Conservation (phyloP, 1,284 basidiomycete genomes). For the Mycosarcoma maydis region DNA sequence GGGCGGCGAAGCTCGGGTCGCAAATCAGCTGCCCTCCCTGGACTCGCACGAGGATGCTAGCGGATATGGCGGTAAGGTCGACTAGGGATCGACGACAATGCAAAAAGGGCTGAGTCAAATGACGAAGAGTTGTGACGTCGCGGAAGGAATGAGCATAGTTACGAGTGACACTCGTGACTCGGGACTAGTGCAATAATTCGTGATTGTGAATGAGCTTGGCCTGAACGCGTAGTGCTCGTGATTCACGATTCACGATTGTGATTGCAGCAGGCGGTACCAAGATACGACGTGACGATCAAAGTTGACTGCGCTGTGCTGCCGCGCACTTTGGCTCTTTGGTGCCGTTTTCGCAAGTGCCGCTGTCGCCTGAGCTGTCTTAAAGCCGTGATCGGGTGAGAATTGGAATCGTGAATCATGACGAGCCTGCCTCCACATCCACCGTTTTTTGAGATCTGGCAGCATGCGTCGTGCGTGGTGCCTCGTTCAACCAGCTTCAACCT, state of each 20-base stretch:
- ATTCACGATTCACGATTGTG: too few relatives aligned
- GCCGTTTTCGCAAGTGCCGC: constrained; percentile 5
- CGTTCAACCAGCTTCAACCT: too few relatives aligned
- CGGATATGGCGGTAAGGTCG: background rate
- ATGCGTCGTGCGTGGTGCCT: too few relatives aligned
- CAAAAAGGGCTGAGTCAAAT: constrained; percentile 11
- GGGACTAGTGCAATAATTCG: too few relatives aligned
- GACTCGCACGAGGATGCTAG: background rate
- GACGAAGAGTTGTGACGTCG: constrained; percentile 4
- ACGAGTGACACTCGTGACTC: background rate
- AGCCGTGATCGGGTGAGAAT: constrained; percentile 11
- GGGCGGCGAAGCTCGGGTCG: too few relatives aligned
- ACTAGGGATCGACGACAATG: background rate
- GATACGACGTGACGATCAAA: background rate
- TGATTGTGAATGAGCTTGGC: constrained; percentile 20
- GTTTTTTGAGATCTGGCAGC: too few relatives aligned
- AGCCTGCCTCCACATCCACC: constrained; percentile 9
- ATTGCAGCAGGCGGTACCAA: background rate
- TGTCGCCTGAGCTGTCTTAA: background rate
- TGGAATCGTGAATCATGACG: too few relatives aligned
- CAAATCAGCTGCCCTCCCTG: too few relatives aligned
- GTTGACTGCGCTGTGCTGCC: background rate
- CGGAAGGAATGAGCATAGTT: constrained; percentile 3
- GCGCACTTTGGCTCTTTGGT: background rate
- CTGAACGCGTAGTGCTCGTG: constrained; percentile 17